Evolutionary conservation across 2,329 filamentous ascomycete genomes (phyloP).

Genomic region (Exserohilum rostratum): DNA sequence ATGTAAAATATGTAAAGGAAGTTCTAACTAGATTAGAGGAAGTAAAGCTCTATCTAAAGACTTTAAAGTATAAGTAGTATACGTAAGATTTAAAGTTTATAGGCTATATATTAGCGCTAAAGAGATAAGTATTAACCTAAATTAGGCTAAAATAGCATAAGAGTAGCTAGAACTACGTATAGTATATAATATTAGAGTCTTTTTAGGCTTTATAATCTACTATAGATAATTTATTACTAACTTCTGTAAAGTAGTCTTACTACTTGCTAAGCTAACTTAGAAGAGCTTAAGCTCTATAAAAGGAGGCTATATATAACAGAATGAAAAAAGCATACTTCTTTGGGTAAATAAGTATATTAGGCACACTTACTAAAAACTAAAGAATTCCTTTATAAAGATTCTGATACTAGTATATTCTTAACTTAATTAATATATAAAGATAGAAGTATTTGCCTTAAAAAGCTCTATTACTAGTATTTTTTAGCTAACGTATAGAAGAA

Average conservation of each 20-base stretch:
- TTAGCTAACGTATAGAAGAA: no score
- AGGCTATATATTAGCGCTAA: neutral
- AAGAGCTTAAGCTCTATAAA: neutral
- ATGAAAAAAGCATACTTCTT: no score
- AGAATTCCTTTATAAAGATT: no score
- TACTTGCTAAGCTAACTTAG: neutral
- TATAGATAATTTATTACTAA: neutral
- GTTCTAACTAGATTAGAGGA: neutral
- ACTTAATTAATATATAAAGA: no score
- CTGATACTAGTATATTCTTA: no score
- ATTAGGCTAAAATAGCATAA: neutral
- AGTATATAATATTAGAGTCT: neutral
- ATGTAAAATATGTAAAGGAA: neutral
- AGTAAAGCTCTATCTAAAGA: neutral
- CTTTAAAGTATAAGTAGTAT: neutral
- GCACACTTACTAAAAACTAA: no score
- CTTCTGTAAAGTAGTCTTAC: neutral
- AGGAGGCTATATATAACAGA: no score
- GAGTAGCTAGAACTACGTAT: neutral
- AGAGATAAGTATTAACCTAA: neutral
- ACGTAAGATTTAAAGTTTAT: neutral
- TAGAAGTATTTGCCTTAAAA: no score
- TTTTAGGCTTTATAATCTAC: neutral
- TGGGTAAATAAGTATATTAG: no score
- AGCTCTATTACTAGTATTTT: no score